phyloP scores from a whole-genome alignment of 148 eudicot species.

The Persicaria tinctoria region DNA sequence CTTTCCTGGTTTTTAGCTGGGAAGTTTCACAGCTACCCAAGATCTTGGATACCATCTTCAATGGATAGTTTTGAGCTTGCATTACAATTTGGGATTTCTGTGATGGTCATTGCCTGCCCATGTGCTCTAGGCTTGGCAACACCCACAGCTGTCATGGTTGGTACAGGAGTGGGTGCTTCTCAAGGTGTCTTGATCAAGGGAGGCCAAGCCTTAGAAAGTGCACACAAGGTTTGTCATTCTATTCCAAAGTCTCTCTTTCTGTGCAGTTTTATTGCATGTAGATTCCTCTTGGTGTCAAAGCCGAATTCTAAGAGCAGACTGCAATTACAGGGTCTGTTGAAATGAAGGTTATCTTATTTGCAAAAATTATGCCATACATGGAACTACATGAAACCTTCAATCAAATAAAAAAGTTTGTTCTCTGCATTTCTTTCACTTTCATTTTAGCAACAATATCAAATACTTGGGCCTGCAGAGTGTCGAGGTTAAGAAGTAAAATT shows the following conservation, averaged over 20 bases:
- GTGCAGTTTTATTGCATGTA: no score
- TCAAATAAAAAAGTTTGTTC: not conserved
- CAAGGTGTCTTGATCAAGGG: constrained; percentile 98
- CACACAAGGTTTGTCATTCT: constrained; percentile 58
- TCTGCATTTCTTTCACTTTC: not conserved
- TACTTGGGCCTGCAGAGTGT: not conserved
- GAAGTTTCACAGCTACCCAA: constrained; percentile 54
- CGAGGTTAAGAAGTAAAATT: not conserved
- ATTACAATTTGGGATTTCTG: constrained; percentile 90
- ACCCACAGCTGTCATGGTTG: constrained; percentile 99
- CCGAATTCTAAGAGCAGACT: not conserved
- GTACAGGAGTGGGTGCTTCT: constrained; percentile 96
- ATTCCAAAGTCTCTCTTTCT: not conserved
- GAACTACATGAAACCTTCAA: not conserved
- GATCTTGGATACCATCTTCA: constrained; percentile 87
- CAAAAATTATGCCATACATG: not conserved
- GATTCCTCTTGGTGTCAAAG: no score
- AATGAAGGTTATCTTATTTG: not conserved
- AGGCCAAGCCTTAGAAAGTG: constrained; percentile 88
- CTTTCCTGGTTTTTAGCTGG: constrained; percentile 82
- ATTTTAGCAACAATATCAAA: not conserved
- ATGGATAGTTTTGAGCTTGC: constrained; percentile 97
- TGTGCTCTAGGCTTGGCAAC: constrained; percentile 99
- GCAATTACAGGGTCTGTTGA: not conserved
- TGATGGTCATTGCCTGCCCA: constrained; percentile 98